Evolutionary conservation across 176 grass and related monocot species (phyloP), one percentile per base, ranked within the genome.

Genomic region (Bonia amplexicaulis): DNA sequence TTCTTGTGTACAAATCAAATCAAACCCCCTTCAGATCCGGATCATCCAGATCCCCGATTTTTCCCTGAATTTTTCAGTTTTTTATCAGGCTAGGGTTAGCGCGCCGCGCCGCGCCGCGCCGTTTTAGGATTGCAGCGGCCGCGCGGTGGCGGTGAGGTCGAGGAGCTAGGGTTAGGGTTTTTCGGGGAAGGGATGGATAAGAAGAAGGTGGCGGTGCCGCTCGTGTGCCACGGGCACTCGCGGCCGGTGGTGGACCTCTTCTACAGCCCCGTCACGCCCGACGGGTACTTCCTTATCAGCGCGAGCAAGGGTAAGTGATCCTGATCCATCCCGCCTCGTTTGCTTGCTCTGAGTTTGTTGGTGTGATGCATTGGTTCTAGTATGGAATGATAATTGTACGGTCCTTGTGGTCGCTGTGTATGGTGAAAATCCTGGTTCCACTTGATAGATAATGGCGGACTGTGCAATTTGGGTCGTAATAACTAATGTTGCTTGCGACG

Each of bases 221-320:
- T 79, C 23, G 57, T 64, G 23, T 79, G 97, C 93, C 97, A 96
- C 71, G 97, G 97, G 14, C 97, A 99, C 87, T 99, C 97, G 78
- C 88, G 97, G 68, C 97, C 97, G 9, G 97, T 99, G 27, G 93
- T 99, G 49, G 97, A 99, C 88, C 87, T 99, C 26, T 99, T 96
- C 90, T 90, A 90, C 80, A 90, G 89, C 89, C 85, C 85, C 85
- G 85, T 90, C 80, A 90, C 89, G 33, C 89, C 93, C 29, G 97
- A 99, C 64, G 97, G 97, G 12, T 96, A 93, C 84, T 99, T 99
- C 71, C 86, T 99, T 78, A 96, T 99, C 76, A 99, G 97, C 73
- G 97, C 93, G 49, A 99, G 97, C 86, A 99, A 99, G 81, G 97
- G 97, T 99, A 79, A 76, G 76, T 58, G 63, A 16, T 46, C 31